A percentile compares a stretch with the other conserved stretches of the same genome.
Evolutionary conservation across 192 early-diverging fungal species (phyloP).

Genomic region (Linnemannia zychae): DNA sequence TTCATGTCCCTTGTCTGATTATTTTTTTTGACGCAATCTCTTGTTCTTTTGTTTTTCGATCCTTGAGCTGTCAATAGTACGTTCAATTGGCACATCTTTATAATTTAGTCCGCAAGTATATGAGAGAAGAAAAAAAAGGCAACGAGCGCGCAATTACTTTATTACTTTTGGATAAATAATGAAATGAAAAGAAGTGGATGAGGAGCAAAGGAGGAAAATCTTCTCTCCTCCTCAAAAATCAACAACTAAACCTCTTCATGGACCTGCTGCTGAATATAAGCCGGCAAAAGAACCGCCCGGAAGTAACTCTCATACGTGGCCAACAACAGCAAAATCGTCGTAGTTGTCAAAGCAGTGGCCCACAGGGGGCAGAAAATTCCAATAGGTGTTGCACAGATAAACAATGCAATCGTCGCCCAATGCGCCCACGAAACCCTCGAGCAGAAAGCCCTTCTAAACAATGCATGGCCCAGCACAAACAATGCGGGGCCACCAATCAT

Average conservation of each 20-base stretch:
- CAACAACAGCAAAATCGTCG: slow-evolving; percentile 12
- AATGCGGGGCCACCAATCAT: slow-evolving; percentile 43
- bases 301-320: slow-evolving; percentile 36
- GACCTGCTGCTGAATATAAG: background rate
- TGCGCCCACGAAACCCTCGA: slow-evolving; percentile 16
- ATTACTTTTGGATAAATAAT: background rate
- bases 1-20: no score
- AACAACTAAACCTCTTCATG: background rate
- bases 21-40: no score
- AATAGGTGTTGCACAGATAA: slow-evolving; percentile 40
- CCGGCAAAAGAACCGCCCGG: slow-evolving; percentile 19
- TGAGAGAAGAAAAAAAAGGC: no score
- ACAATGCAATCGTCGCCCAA: slow-evolving; percentile 11
- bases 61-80: no score
- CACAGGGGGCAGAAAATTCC: slow-evolving; percentile 28
- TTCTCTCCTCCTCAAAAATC: no score
- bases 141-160: background rate
- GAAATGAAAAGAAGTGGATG: background rate
- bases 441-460: slow-evolving; percentile 38
- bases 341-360: slow-evolving; percentile 38
- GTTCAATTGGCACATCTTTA: no score
- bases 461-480: slow-evolving; percentile 41
- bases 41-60: no score
- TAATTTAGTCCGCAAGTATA: no score
- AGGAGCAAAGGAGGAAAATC: background rate